Conservation (phyloP, 345 rosid species). For the Euphorbia peplus region DNA sequence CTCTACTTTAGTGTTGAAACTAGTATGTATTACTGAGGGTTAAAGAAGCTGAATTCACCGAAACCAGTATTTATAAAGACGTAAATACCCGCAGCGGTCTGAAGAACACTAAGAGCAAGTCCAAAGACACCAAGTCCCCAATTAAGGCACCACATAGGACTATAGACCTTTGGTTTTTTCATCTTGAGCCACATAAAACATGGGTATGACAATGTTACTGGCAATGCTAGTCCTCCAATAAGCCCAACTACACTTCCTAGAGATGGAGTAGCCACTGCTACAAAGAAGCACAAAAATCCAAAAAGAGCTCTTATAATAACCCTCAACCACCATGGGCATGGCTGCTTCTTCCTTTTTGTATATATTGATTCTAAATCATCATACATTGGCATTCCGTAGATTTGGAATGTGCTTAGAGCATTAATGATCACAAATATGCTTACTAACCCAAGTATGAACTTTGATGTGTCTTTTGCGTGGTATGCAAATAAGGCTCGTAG, state of each 20-base stretch:
- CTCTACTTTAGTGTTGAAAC: too few relatives aligned
- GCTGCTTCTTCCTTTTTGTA: conserved; percentile 18
- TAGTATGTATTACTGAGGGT: conserved; percentile 28
- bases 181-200: conserved; percentile 41
- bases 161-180: conserved; percentile 25
- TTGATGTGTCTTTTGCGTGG: conserved; percentile 22
- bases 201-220: conserved; percentile 33
- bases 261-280: conserved; percentile 34
- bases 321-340: conserved; percentile 34
- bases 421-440: conserved; percentile 28
- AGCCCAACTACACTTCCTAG: conserved; percentile 27
- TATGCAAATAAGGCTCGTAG: conserved; percentile 25
- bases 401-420: conserved; percentile 33
- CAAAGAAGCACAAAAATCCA: conserved; percentile 28
- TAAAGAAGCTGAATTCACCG: conserved; percentile 24
- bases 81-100: conserved; percentile 23
- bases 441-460: conserved; percentile 23
- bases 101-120: conserved; percentile 15
- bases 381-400: conserved; percentile 34
- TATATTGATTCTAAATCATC: conserved; percentile 26
- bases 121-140: conserved; percentile 33
- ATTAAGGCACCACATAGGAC: conserved; percentile 31
- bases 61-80: conserved; percentile 30
- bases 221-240: conserved; percentile 33
- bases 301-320: conserved; percentile 20